Percentiles rank a stretch among this genome's conserved stretches.
Conservation (phyloP, 164 flowering plant genomes). For the Akebia trifoliata region DNA sequence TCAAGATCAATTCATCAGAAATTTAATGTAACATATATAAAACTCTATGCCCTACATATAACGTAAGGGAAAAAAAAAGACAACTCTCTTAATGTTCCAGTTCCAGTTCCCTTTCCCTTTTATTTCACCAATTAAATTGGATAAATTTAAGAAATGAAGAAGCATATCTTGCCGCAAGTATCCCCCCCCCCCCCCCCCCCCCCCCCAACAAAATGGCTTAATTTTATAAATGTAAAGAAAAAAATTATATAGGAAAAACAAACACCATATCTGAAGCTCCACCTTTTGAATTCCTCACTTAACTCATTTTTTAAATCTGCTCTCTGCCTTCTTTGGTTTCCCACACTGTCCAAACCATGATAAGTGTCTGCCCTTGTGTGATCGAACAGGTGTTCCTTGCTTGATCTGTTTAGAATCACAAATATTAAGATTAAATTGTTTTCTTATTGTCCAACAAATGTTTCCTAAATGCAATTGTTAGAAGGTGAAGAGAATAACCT, state of each 20-base stretch:
- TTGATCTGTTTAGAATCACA: slow-evolving; percentile 30
- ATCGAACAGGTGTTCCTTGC: slow-evolving; percentile 25
- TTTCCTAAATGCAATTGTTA: neutral
- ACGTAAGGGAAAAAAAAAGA: too few relatives aligned
- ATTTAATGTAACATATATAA: too few relatives aligned
- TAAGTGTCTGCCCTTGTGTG: slow-evolving; percentile 32
- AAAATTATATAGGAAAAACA: slow-evolving; percentile 10
- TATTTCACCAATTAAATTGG: too few relatives aligned
- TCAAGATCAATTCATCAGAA: too few relatives aligned
- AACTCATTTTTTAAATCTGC: slow-evolving; percentile 28
- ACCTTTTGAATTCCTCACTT: neutral
- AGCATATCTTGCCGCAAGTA: too few relatives aligned
- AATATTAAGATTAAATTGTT: neutral
- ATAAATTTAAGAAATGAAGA: too few relatives aligned
- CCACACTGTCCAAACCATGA: slow-evolving; percentile 46
- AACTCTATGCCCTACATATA: too few relatives aligned
- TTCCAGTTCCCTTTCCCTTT: too few relatives aligned
- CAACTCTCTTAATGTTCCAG: too few relatives aligned
- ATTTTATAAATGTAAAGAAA: slow-evolving; percentile 8
- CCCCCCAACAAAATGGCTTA: slow-evolving; percentile 16
- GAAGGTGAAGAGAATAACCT: neutral
- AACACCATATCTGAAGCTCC: neutral
- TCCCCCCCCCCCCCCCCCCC: too few relatives aligned
- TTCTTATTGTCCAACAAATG: neutral
- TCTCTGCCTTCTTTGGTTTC: slow-evolving; percentile 31